phyloP scores from a whole-genome alignment of 306 rosid species.

The Dalbergia oliveri region DNA sequence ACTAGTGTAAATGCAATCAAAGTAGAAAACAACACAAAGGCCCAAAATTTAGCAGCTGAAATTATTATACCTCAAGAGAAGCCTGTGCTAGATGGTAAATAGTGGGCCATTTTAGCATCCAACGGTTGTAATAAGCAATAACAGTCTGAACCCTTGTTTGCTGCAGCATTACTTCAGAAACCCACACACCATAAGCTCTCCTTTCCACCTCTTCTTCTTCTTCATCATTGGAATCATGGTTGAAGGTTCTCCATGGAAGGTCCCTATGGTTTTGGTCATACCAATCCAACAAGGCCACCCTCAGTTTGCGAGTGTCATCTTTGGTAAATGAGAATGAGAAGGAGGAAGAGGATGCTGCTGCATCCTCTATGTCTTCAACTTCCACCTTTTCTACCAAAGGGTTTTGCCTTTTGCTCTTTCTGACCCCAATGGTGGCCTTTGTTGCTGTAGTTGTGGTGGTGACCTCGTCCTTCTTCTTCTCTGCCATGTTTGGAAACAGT shows the following conservation, averaged over 20 bases:
- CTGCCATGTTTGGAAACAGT: conserved; percentile 47
- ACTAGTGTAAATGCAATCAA: background rate
- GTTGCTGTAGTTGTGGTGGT: background rate
- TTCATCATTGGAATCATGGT: conserved; percentile 27
- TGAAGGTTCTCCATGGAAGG: conserved; percentile 80
- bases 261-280: conserved; percentile 75
- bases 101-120: conserved; percentile 92
- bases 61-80: conserved; percentile 69
- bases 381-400: conserved; percentile 32
- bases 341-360: background rate
- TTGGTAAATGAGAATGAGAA: conserved; percentile 49
- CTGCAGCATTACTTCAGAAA: conserved; percentile 91
- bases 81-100: conserved; percentile 74
- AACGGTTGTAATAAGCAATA: conserved; percentile 71
- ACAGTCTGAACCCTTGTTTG: conserved; percentile 94
- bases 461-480: conserved; percentile 2
- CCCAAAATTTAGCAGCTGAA: too few species aligned
- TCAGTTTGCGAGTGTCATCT: conserved; percentile 56
- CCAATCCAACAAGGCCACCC: conserved; percentile 73
- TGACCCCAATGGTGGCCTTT: background rate
- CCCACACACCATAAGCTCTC: conserved; percentile 89
- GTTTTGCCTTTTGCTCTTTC: conserved; percentile 8
- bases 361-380: conserved; percentile 71
- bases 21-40: background rate
- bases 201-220: conserved; percentile 48